These are phyloP conservation scores for Neospermospora avenae DNA, from an alignment of 2,329 filamentous ascomycete genomes.

Conservation along the genomic window DNA sequence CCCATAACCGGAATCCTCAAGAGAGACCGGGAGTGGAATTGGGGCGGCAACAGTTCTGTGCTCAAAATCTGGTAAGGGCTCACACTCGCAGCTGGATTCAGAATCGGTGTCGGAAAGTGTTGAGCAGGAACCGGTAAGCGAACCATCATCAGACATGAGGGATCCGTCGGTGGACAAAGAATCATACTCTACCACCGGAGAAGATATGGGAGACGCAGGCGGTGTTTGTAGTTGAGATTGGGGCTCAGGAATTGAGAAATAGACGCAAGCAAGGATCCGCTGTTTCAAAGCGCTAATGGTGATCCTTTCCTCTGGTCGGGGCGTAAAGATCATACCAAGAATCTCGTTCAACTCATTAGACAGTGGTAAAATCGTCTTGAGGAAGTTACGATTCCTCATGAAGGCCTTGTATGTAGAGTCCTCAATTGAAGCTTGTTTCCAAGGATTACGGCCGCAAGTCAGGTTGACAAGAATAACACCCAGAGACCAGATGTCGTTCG, in stretches of 20 bases:
- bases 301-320: constrained; percentile 78
- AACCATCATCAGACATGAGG: constrained; percentile 42
- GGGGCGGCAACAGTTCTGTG: too few relatives aligned
- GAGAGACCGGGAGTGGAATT: too few relatives aligned
- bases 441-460: constrained; percentile 96
- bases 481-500: constrained; percentile 98
- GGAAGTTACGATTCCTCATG: constrained; percentile 77
- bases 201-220: constrained; percentile 16
- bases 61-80: neutral
- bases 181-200: constrained; percentile 32
- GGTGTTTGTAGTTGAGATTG: constrained; percentile 11
- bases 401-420: constrained; percentile 95
- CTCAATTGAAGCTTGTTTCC: constrained; percentile 92
- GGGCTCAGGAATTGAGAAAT: constrained; percentile 28
- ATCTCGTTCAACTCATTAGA: constrained; percentile 88
- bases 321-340: constrained; percentile 81
- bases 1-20: constrained; percentile 17
- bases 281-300: constrained; percentile 74
- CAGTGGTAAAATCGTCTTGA: constrained; percentile 88
- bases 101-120: constrained; percentile 23
- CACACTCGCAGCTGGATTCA: constrained; percentile 1
- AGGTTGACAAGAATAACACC: constrained; percentile 97
- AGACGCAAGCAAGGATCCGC: constrained; percentile 66
- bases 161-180: constrained; percentile 53
- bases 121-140: constrained; percentile 28